Evolutionary conservation across 768 basidiomycete genomes (phyloP).

Genomic region (Suillus weaverae): DNA sequence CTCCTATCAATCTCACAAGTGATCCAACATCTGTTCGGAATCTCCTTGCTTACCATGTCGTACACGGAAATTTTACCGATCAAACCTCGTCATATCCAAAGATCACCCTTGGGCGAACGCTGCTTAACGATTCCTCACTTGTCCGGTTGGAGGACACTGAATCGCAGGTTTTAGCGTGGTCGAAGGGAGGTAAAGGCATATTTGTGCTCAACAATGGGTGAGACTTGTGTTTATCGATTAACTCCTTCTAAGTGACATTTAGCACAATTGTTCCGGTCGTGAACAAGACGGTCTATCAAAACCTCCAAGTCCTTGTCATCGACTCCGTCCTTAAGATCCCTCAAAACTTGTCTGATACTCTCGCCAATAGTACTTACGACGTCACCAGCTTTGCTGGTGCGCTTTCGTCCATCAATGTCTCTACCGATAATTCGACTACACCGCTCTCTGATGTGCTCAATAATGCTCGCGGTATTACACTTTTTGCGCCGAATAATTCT

Average conservation of each 20-base stretch:
- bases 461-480: slow-evolving; percentile 53
- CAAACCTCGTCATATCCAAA: slow-evolving; percentile 49
- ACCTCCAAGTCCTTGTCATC: slow-evolving; percentile 50
- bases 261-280: slow-evolving; percentile 35
- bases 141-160: slow-evolving; percentile 59
- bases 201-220: slow-evolving; percentile 53
- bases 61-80: slow-evolving; percentile 50
- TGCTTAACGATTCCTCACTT: slow-evolving; percentile 49
- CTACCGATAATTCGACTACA: slow-evolving; percentile 24
- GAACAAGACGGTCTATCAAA: slow-evolving; percentile 37
- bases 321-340: slow-evolving; percentile 56
- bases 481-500: slow-evolving; percentile 63
- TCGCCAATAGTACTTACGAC: slow-evolving; percentile 39
- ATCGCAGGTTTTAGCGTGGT: slow-evolving; percentile 56
- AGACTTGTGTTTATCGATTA: slow-evolving; percentile 9
- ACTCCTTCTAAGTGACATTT: slow-evolving; percentile 5
- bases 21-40: slow-evolving; percentile 43
- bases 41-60: slow-evolving; percentile 57
- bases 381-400: slow-evolving; percentile 41
- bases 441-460: slow-evolving; percentile 32
- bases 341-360: slow-evolving; percentile 41
- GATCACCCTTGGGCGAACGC: slow-evolving; percentile 62
- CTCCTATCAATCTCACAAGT: slow-evolving; percentile 34
- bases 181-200: slow-evolving; percentile 37
- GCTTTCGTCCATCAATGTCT: slow-evolving; percentile 16